Base-by-base conservation (phyloP, 352 stramenopile genomes). In the Pythium oligandrum region DNA sequence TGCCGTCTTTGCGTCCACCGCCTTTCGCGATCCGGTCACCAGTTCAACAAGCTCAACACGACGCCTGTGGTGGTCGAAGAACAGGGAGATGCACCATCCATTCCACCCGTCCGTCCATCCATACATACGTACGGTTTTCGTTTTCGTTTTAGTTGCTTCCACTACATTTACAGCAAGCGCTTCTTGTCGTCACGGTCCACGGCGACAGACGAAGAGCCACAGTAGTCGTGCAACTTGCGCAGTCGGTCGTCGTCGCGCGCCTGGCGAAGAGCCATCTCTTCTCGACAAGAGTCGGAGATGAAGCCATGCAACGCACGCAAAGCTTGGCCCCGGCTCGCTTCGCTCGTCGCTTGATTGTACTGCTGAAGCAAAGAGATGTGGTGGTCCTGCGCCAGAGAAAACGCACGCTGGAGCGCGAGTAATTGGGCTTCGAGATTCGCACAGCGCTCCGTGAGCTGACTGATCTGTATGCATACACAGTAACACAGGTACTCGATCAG, bases 201-300 rank as follows among this genome's bases (percentile, higher is more conserved):
- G 11, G 71, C 60, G 43, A 86, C 78, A 2, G 71, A 85, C 7
- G 78, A 88, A 53, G 77, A 71, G 31, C 78, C 78, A 48, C 78
- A 88, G 50, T 88, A 86, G 40, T 75, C 56, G 33, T 75, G 65
- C 47, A 85, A 44, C 52, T 79, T 83, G 30, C 54, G 46, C 39
- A 78, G 26, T 7, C 73, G 68, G 35, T 86, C 63, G 8, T 62
- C 51, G 9, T 60, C 51, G 32, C 47, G 52, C 10, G 17, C 6
- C 36, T 66, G 53, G 1, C 77, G 70, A 7, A 40, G 45, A 17
- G 43, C 26, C 33, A 72, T 59, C 61, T 79, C 68, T 6, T 75
- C 68, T 35, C 32, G 44, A 34, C 64, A 75, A n/a, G 53, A 53
- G 3, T 64, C 49, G 9, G 51, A 53, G 12, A 72, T 46, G 11